Conservation (phyloP, 441 rosid species). For the Erodium chrysanthum region DNA sequence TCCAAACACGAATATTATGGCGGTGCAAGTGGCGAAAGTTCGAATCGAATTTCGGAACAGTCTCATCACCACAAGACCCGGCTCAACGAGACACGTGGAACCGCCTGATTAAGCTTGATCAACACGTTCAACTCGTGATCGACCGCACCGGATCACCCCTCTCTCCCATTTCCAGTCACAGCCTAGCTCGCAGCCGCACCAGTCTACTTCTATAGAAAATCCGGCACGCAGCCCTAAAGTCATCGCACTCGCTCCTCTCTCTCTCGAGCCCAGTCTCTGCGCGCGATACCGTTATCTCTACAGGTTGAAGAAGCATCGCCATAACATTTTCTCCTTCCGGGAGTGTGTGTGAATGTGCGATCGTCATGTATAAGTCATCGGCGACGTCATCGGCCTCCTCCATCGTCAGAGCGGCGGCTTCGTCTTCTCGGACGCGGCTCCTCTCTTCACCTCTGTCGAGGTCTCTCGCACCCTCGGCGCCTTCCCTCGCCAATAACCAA, state of each 20-base stretch:
- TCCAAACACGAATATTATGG: not conserved
- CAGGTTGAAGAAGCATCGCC: no score
- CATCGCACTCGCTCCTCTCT: conserved; percentile 38
- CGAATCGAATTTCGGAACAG: no score
- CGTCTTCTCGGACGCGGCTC: conserved; percentile 12
- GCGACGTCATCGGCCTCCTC: conserved; percentile 26
- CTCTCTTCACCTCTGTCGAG: conserved; percentile 18
- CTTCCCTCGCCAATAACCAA: conserved; percentile 10
- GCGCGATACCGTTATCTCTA: no score
- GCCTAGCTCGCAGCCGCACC: not conserved
- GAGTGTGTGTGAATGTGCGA: conserved; percentile 27
- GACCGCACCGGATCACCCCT: conserved; percentile 7
- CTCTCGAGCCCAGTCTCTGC: not conserved
- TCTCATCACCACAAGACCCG: no score
- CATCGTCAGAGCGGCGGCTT: conserved; percentile 32
- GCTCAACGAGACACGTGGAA: not conserved
- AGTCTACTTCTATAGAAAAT: no score
- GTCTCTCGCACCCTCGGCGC: conserved; percentile 11
- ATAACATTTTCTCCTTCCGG: no score
- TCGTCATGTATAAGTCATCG: conserved; percentile 48
- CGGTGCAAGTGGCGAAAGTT: not conserved
- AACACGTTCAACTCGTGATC: no score
- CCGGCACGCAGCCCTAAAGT: no score
- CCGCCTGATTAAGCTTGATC: not conserved
- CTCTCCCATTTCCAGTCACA: not conserved